Percentiles rank a stretch among this genome's conserved stretches.
Conservation (phyloP, 345 rosid species). For the Sisymbrium irio region DNA sequence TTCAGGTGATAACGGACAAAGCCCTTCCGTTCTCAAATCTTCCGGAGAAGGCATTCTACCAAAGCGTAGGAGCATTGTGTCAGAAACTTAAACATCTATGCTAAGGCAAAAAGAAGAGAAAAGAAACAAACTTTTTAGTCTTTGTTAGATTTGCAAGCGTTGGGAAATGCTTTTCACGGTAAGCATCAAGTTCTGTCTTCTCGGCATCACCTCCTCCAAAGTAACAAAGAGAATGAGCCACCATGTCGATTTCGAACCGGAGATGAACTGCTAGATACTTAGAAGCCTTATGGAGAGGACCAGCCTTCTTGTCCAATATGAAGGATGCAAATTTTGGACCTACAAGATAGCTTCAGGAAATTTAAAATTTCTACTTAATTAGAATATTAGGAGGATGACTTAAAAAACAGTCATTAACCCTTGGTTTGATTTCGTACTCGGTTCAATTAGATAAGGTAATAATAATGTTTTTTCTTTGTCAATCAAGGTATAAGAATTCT, state of each 20-base stretch:
- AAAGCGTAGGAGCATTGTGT: neutral
- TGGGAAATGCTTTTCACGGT: slow-evolving; percentile 84
- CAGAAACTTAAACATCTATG: neutral
- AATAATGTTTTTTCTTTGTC: too few relatives aligned
- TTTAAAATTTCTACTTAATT: too few relatives aligned
- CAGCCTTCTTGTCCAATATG: slow-evolving; percentile 37
- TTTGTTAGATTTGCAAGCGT: slow-evolving; percentile 60
- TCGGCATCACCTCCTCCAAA: slow-evolving; percentile 91
- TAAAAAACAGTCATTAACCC: neutral
- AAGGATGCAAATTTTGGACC: slow-evolving; percentile 60
- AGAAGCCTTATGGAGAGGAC: slow-evolving; percentile 50
- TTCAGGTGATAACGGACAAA: slow-evolving; percentile 93
- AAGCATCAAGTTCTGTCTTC: slow-evolving; percentile 68
- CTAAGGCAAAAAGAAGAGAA: neutral
- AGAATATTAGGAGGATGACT: neutral
- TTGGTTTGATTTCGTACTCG: neutral
- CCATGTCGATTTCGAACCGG: slow-evolving; percentile 96
- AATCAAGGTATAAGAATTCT: too few relatives aligned
- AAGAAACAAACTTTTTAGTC: slow-evolving; percentile 49
- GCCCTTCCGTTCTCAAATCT: slow-evolving; percentile 71
- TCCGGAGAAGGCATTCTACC: slow-evolving; percentile 77
- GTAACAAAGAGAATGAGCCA: slow-evolving; percentile 94
- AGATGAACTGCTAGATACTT: slow-evolving; percentile 82
- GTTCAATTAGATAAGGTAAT: neutral
- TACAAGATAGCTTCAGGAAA: slow-evolving; percentile 38